Evolutionary conservation across 495 filamentous ascomycete genomes (phyloP), one percentile per base, ranked within the genome.

Genomic region (Aspergillus cavernicola): DNA sequence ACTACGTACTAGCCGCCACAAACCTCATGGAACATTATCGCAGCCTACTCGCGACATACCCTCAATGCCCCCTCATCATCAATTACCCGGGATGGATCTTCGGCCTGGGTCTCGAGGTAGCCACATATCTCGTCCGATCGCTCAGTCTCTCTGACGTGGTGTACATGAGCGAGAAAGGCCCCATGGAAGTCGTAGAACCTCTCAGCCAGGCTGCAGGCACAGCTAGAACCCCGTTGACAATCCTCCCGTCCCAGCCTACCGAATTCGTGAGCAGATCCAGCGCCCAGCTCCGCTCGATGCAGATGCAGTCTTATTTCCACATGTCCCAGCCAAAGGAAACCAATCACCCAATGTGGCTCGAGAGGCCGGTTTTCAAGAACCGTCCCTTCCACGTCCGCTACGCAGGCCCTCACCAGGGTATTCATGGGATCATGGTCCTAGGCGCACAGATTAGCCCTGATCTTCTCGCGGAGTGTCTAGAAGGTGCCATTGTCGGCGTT

Each of bases 21-120:
- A 84, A 93, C 56, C 80, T 95, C 1, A 74, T 88, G 57, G 64
- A 78, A 12, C 74, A 81, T 29, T 92, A 91, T 63, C 78, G 75
- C 18, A 61, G 63, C 5, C 64, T 80, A 26, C 58, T 73, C 6
- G 62, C 62, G 15, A 63, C 51, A 19, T 66, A 73, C 50, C 70
- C 71, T 20, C 65, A 71, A 42, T 74, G 69, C 46, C 85, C 87
- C 3, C 73, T 96, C 7, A 73, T 96, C 8, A 79, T 96, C 63
- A 93, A 95, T 65, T 87, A 85, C 11, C 84, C 88, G 1, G 89
- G 89, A 18, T 93, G 89, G 89, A 83, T 92, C 23, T 85, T 86
- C 62, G 88, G 87, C 4, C 80, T 82, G 7, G 87, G 87, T 2
- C 68, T 92, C 5, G 85, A 90, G 59, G 73, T 92, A 10, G 74